Percentiles rank a stretch among this genome's conserved stretches.
phyloP scores from a whole-genome alignment of 805 yeast species.

The Barnettozyma populi region DNA sequence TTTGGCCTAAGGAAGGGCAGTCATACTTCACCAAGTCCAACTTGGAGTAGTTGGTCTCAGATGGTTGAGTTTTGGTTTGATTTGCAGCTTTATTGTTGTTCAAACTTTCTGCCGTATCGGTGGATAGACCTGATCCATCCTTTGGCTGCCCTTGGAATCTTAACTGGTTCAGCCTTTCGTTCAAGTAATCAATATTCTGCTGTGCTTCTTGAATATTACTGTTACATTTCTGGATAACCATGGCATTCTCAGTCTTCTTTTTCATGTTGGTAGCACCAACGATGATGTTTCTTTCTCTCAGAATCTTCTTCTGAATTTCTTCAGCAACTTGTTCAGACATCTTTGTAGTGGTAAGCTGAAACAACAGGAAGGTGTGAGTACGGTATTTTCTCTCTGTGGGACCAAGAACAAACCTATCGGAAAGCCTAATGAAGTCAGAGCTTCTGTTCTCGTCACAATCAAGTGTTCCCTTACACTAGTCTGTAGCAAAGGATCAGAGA shows the following conservation, averaged over 20 bases:
- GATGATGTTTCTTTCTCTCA: conserved; percentile 81
- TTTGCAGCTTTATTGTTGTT: background rate
- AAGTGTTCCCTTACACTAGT: background rate
- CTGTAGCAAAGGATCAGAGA: conserved; percentile 1
- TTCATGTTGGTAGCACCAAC: conserved; percentile 81
- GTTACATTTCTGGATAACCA: conserved; percentile 87
- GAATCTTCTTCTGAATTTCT: conserved; percentile 81
- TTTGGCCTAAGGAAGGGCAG: conserved; percentile 90
- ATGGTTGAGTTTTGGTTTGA: background rate
- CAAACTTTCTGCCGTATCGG: background rate
- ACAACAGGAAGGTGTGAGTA: background rate
- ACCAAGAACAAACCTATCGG: background rate
- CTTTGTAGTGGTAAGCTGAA: background rate
- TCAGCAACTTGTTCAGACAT: conserved; percentile 39
- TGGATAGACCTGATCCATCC: background rate
- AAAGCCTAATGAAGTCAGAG: background rate
- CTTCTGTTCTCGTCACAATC: background rate
- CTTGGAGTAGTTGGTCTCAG: conserved; percentile 45
- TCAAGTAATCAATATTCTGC: conserved; percentile 83
- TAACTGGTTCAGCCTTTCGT: conserved; percentile 66
- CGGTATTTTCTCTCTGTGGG: too few relatives aligned
- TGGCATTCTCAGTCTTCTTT: conserved; percentile 69
- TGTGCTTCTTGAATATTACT: conserved; percentile 87
- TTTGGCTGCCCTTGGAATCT: conserved; percentile 20
- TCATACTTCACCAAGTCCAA: conserved; percentile 86